Percentiles rank a stretch among this genome's conserved stretches.
Conservation (phyloP, 139 green algal genomes). For the Pleodorina starrii region DNA sequence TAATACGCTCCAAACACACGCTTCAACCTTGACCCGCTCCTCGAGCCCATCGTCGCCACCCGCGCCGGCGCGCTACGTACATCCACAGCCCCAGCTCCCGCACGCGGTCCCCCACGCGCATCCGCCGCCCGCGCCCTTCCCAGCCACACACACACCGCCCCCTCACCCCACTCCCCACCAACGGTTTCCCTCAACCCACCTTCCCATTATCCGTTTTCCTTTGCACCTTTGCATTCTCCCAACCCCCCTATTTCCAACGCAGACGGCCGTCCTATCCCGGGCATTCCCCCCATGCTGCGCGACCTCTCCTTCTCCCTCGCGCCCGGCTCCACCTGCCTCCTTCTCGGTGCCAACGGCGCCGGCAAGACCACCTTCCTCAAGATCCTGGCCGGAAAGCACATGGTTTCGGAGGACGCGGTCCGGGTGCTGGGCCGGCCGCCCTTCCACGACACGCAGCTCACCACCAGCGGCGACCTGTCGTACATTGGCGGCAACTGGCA, state of each 20-base stretch:
- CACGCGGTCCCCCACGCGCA: no score
- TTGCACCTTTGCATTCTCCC: not conserved
- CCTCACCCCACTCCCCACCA: no score
- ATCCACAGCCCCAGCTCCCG: no score
- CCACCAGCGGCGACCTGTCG: conserved; percentile 74
- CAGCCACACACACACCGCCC: no score
- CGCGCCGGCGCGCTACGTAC: no score
- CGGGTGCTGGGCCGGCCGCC: conserved; percentile 86
- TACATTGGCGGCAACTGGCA: conserved; percentile 97
- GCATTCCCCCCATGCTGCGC: conserved; percentile 75
- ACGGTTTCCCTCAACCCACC: no score
- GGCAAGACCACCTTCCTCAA: conserved; percentile 93
- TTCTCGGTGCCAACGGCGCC: conserved; percentile 91
- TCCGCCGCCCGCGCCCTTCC: no score
- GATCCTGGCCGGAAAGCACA: conserved; percentile 93
- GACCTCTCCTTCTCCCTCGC: conserved; percentile 78
- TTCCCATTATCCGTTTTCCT: no score
- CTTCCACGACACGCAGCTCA: conserved; percentile 94
- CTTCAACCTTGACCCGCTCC: no score
- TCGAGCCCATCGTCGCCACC: no score
- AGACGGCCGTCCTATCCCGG: conserved; percentile 87
- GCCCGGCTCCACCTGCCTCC: conserved; percentile 79
- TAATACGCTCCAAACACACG: no score
- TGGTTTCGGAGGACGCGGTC: conserved; percentile 75
- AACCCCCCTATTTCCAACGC: conserved; percentile 36